Percentiles rank a stretch among this genome's conserved stretches.
These are phyloP conservation scores for Fusarium brachygibbosum DNA, from an alignment of 2,329 filamentous ascomycete species.

Conservation along the genomic window DNA sequence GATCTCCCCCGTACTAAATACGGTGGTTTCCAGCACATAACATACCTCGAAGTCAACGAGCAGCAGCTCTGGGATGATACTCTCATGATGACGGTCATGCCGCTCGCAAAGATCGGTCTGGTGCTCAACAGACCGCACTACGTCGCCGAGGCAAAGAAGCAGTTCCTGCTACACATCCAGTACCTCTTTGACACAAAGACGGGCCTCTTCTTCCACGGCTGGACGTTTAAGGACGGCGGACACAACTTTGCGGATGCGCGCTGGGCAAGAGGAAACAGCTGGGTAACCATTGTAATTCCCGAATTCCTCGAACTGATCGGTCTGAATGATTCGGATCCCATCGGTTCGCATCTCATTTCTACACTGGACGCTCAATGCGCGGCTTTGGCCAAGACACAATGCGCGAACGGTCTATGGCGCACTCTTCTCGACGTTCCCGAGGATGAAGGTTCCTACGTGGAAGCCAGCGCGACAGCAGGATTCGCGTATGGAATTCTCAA, in stretches of 20 bases:
- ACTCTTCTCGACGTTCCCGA: slow-evolving; percentile 78
- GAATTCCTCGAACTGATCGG: slow-evolving; percentile 83
- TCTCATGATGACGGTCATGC: slow-evolving; percentile 88
- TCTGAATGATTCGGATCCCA: slow-evolving; percentile 71
- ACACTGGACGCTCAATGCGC: slow-evolving; percentile 78
- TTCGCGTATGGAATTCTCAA: slow-evolving; percentile 87
- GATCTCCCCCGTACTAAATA: slow-evolving; percentile 79
- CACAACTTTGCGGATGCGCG: slow-evolving; percentile 71
- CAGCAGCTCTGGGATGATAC: slow-evolving; percentile 89
- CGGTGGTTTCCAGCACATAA: slow-evolving; percentile 81
- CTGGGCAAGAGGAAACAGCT: slow-evolving; percentile 75
- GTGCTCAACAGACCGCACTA: slow-evolving; percentile 78
- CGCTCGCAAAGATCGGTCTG: slow-evolving; percentile 82
- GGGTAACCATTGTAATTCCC: slow-evolving; percentile 86
- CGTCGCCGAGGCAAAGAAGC: slow-evolving; percentile 80
- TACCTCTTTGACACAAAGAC: slow-evolving; percentile 80
- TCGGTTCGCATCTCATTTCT: slow-evolving; percentile 70
- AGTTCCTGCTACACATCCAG: slow-evolving; percentile 83
- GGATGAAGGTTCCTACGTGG: slow-evolving; percentile 77
- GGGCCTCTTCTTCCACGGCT: slow-evolving; percentile 85
- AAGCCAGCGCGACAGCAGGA: slow-evolving; percentile 83
- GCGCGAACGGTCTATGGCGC: slow-evolving; percentile 75
- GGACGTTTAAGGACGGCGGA: slow-evolving; percentile 79
- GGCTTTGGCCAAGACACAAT: slow-evolving; percentile 73
- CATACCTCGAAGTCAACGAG: slow-evolving; percentile 77